These are phyloP conservation scores for Trichoderma pleuroti DNA, from an alignment of 2,329 filamentous ascomycete genomes.

Conservation along the genomic window DNA sequence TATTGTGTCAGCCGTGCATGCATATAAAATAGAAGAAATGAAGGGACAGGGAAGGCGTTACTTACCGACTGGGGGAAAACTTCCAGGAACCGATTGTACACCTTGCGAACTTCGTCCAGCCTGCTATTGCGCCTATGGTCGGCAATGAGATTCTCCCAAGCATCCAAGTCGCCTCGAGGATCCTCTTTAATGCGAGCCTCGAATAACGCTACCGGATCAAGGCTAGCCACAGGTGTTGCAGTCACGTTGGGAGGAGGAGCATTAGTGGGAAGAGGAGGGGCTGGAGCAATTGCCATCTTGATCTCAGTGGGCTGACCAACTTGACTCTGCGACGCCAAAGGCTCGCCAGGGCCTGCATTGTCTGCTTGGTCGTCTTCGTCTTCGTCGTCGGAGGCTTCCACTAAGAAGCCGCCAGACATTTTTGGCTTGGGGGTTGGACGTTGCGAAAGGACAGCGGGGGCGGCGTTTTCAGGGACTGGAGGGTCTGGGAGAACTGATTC, in stretches of 20 bases:
- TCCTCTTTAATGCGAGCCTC: slow-evolving; percentile 92
- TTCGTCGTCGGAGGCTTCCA: slow-evolving; percentile 59
- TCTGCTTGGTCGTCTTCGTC: slow-evolving; percentile 31
- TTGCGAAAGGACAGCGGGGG: slow-evolving; percentile 29
- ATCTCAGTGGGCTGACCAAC: slow-evolving; percentile 23
- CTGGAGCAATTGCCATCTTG: slow-evolving; percentile 24
- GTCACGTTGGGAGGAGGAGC: slow-evolving; percentile 34
- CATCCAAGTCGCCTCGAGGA: slow-evolving; percentile 85
- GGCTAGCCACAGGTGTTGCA: slow-evolving; percentile 39
- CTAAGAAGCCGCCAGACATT: slow-evolving; percentile 57
- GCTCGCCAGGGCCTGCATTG: not conserved
- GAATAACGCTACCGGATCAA: slow-evolving; percentile 72
- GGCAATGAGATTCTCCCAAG: slow-evolving; percentile 83
- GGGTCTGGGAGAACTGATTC: slow-evolving; percentile 38
- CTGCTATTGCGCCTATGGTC: slow-evolving; percentile 81
- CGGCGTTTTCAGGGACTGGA: slow-evolving; percentile 35
- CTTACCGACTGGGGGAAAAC: slow-evolving; percentile 89
- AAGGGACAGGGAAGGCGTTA: slow-evolving; percentile 26
- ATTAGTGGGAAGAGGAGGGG: slow-evolving; percentile 25
- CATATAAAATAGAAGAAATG: not conserved
- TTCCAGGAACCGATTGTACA: slow-evolving; percentile 82
- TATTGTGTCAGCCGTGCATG: slow-evolving; percentile 16
- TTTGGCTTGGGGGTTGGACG: slow-evolving; percentile 50
- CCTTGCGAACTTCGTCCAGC: slow-evolving; percentile 72
- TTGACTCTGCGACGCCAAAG: slow-evolving; percentile 4